A percentile compares a stretch with the other conserved stretches of the same genome.
Evolutionary conservation across 306 rosid species (phyloP).

Genomic region (Fagus crenata): DNA sequence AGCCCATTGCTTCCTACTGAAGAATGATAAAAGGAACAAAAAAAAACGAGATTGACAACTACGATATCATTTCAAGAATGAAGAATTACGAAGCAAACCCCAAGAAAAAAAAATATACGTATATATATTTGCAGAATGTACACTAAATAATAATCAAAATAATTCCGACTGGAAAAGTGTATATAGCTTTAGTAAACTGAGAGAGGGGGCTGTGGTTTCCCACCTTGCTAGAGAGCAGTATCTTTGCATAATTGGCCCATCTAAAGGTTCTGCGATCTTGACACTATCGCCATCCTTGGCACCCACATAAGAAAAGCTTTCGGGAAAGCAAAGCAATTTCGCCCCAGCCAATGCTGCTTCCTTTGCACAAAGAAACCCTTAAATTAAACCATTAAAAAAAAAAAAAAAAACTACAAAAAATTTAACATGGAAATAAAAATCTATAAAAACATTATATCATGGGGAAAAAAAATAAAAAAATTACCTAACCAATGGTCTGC

Average conservation of each 20-base stretch:
- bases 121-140: too few relatives aligned
- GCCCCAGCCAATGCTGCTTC: conserved; percentile 94
- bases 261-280: conserved; percentile 65
- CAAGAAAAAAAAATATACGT: not conserved
- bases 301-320: conserved; percentile 73
- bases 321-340: conserved; percentile 83
- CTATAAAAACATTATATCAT: not conserved
- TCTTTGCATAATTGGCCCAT: conserved; percentile 69
- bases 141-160: not conserved
- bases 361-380: conserved; percentile 40
- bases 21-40: not conserved
- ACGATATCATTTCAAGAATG: conserved; percentile 1
- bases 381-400: conserved; percentile 6
- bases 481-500: not conserved
- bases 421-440: not conserved
- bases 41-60: conserved; percentile 3
- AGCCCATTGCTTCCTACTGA: not conserved
- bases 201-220: not conserved
- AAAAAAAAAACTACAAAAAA: not conserved
- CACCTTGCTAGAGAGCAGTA: conserved; percentile 93
- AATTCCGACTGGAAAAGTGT: not conserved
- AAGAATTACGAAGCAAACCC: not conserved
- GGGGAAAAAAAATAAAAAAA: not conserved
- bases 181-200: conserved; percentile 3
- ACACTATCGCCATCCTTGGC: conserved; percentile 80